phyloP scores from a whole-genome alignment of 306 rosid species.

The Hylodesmum podocarpum region DNA sequence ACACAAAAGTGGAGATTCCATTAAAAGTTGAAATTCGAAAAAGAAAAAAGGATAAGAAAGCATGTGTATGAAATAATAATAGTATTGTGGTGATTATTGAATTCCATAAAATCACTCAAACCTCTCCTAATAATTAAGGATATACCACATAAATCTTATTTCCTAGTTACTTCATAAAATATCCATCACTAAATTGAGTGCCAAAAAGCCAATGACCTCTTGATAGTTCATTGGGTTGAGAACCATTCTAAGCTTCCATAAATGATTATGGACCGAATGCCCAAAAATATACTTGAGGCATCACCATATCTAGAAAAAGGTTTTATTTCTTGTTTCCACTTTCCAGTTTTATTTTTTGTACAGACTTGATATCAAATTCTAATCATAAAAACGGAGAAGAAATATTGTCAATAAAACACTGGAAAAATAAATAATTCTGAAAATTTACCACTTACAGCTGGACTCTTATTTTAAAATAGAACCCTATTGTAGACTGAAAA shows the following conservation, averaged over 20 bases:
- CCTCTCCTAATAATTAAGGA: constrained; percentile 17
- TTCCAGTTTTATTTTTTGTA: not conserved
- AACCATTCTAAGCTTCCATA: constrained; percentile 3
- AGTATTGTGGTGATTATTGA: not conserved
- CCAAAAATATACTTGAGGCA: constrained; percentile 8
- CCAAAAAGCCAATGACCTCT: constrained; percentile 7
- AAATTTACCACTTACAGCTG: not conserved
- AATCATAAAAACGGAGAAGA: constrained; percentile 10
- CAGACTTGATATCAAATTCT: not conserved
- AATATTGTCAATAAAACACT: not conserved
- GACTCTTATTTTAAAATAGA: not conserved
- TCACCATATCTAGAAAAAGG: not conserved
- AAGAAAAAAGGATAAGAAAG: not conserved
- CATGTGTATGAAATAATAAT: constrained; percentile 8
- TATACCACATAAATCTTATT: constrained; percentile 17
- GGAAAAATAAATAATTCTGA: constrained; percentile 1
- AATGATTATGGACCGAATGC: not conserved
- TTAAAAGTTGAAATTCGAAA: constrained; percentile 13
- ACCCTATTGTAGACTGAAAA: not conserved
- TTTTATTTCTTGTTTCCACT: not conserved
- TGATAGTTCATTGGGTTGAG: not conserved
- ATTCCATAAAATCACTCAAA: constrained; percentile 20
- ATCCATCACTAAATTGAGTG: not conserved
- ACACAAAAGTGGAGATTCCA: constrained; percentile 8
- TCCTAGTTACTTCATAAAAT: constrained; percentile 1